Evolutionary conservation across 2,329 filamentous ascomycete genomes (phyloP).

Genomic region (Madurella fahalii): DNA sequence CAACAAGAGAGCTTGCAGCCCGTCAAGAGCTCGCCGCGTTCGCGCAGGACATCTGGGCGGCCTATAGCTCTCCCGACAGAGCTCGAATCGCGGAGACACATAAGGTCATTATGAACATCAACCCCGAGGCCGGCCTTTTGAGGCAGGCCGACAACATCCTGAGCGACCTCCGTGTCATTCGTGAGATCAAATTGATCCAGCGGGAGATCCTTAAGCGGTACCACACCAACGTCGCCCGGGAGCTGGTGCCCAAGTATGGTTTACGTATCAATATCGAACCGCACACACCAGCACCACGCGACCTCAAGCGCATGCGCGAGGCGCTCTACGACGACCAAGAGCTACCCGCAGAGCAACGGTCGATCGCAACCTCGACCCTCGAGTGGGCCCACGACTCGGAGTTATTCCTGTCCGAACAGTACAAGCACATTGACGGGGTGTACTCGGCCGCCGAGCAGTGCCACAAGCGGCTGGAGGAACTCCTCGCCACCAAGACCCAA

Average conservation of each 20-base stretch:
- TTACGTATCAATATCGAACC: background rate
- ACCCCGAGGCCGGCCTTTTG: slow-evolving; percentile 31
- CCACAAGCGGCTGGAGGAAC: slow-evolving; percentile 32
- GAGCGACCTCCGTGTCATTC: slow-evolving; percentile 45
- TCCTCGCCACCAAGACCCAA: slow-evolving; percentile 41
- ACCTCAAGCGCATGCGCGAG: slow-evolving; percentile 9
- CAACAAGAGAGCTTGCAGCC: slow-evolving; percentile 8
- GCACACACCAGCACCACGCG: slow-evolving; percentile 5
- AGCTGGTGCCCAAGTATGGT: slow-evolving; percentile 8
- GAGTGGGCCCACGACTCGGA: slow-evolving; percentile 6
- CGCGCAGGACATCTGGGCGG: slow-evolving; percentile 8
- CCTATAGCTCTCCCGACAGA: slow-evolving; percentile 11
- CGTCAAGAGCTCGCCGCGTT: slow-evolving; percentile 6
- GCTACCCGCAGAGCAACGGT: background rate
- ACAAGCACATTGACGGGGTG: slow-evolving; percentile 9
- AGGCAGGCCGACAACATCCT: slow-evolving; percentile 43
- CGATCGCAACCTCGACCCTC: slow-evolving; percentile 8
- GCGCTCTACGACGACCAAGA: slow-evolving; percentile 3
- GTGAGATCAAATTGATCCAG: slow-evolving; percentile 36
- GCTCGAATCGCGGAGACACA: slow-evolving; percentile 9
- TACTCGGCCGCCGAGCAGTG: slow-evolving; percentile 9
- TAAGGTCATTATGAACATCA: slow-evolving; percentile 8
- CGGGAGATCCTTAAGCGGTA: slow-evolving; percentile 30
- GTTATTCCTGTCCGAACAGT: slow-evolving; percentile 8
- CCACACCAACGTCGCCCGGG: slow-evolving; percentile 14